These are phyloP conservation scores for Podaxis sp. DNA, from an alignment of 768 basidiomycete genomes.

Conservation along the genomic window DNA sequence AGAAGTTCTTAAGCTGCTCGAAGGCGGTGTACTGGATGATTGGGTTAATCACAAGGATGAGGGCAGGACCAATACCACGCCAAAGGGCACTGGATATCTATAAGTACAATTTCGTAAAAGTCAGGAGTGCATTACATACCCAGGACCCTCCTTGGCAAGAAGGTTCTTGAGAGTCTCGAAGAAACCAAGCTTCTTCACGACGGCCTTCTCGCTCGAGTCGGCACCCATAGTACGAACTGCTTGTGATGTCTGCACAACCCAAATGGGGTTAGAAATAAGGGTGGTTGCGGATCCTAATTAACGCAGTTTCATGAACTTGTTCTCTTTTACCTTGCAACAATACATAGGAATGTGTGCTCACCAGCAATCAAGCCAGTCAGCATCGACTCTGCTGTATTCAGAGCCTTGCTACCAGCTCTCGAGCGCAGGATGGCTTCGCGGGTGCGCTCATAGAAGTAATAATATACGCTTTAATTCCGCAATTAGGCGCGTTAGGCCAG, in stretches of 20 bases:
- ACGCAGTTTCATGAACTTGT: neutral
- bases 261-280: constrained; percentile 89
- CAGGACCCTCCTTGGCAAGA: constrained; percentile 65
- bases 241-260: constrained; percentile 94
- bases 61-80: constrained; percentile 91
- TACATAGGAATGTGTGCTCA: constrained; percentile 22
- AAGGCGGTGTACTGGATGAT: constrained; percentile 94
- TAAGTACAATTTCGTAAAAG: neutral
- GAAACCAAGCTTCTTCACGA: constrained; percentile 55
- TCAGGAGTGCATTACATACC: constrained; percentile 25
- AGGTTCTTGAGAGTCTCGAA: constrained; percentile 69
- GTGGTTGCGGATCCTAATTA: constrained; percentile 83
- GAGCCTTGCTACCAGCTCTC: constrained; percentile 58
- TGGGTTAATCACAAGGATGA: constrained; percentile 92
- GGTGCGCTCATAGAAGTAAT: constrained; percentile 85
- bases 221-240: constrained; percentile 58
- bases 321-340: constrained; percentile 2
- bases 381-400: constrained; percentile 88
- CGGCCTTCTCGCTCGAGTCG: constrained; percentile 27
- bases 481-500: neutral
- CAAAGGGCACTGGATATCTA: constrained; percentile 63
- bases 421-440: constrained; percentile 55
- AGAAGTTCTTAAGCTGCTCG: constrained; percentile 88
- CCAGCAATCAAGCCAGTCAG: constrained; percentile 87
- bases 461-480: constrained; percentile 66